Base-by-base conservation (phyloP, 2,329 filamentous ascomycete genomes). In the Ceratocystis papillata region DNA sequence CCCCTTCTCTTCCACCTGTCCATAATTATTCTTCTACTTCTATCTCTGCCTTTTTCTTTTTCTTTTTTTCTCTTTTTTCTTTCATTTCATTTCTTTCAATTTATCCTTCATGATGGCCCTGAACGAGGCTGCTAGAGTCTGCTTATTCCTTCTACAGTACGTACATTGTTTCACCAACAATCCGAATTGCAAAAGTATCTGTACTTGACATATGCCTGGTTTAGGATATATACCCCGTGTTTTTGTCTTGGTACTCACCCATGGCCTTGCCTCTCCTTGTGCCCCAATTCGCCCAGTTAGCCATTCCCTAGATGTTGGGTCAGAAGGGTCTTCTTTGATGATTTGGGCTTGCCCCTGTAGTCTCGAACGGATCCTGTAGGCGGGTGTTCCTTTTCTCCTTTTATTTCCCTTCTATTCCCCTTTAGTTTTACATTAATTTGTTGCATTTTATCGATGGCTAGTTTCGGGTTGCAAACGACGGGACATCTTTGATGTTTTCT, bases 341-440 rank as follows among this genome's bases (percentile, higher is more conserved):
- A 30, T 28, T 59, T 53, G 48, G 48, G 48, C 15, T 15, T 22
- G 48, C 55, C 55, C 55, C 55, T 59, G 55, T 25, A 59, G 20
- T 25, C 28, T 59, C 55, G 10, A 37, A 59, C 28, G 33, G 15
- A 59, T 59, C 55, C 55, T 37, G 25, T 33, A 1, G 17, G 22
- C 12, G 28, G 17, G 15, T 59, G 53, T n/a, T 59, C 28, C 55
- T 59, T 37, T 30, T 37, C 28, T 59, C 55, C 55, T 59, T 59
- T 59, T 59, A 59, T 59, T 59, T 59, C 55, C 10, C 28, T 59
- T 59, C 12, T 59, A 59, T 59, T 59, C 55, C 55, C 55, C 55
- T 59, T 59, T 59, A 59, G 20, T 33, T 59, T 12, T 3, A 59
- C 25, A 8, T 59, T 59, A 33, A 59, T 59, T 59, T 25, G 25